phyloP scores from a whole-genome alignment of 2,329 filamentous ascomycete species.

The Fusarium sp. region DNA sequence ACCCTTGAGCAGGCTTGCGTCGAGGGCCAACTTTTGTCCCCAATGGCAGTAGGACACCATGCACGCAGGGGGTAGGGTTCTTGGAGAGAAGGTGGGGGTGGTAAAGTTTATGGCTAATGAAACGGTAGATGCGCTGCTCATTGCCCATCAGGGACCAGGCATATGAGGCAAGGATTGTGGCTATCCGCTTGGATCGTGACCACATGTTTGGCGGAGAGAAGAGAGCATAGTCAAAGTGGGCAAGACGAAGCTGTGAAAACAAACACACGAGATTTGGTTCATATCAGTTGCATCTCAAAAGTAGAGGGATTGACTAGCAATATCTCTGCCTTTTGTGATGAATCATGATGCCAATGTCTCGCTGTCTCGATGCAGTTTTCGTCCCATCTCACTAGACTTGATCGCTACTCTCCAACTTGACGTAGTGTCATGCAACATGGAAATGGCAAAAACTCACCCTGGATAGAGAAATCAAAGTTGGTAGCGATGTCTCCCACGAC shows the following conservation, averaged over 20 bases:
- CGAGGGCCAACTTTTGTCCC: conserved; percentile 38
- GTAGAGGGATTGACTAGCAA: not conserved
- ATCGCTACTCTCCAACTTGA: not conserved
- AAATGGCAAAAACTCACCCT: conserved; percentile 53
- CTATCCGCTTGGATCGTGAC: conserved; percentile 37
- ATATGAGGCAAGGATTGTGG: conserved; percentile 25
- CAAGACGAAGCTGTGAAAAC: conserved; percentile 10
- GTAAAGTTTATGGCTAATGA: conserved; percentile 13
- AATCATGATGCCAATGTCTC: not conserved
- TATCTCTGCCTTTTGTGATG: conserved; percentile 5
- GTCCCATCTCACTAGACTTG: not conserved
- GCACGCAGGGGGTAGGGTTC: conserved; percentile 31
- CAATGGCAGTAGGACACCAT: conserved; percentile 28
- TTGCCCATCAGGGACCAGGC: conserved; percentile 18
- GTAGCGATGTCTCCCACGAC: conserved; percentile 56
- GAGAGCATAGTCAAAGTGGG: not conserved
- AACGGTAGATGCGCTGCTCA: conserved; percentile 25
- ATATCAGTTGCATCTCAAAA: not conserved
- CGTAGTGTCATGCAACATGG: not conserved
- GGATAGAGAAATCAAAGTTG: conserved; percentile 58
- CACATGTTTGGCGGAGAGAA: conserved; percentile 13
- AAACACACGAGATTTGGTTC: not conserved
- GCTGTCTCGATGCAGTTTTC: not conserved
- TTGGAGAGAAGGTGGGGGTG: conserved; percentile 29
- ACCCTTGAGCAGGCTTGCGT: conserved; percentile 37